A percentile compares a stretch with the other conserved stretches of the same genome.
Conservation (phyloP, 176 grass and related monocot species). For the Juncus effusus region DNA sequence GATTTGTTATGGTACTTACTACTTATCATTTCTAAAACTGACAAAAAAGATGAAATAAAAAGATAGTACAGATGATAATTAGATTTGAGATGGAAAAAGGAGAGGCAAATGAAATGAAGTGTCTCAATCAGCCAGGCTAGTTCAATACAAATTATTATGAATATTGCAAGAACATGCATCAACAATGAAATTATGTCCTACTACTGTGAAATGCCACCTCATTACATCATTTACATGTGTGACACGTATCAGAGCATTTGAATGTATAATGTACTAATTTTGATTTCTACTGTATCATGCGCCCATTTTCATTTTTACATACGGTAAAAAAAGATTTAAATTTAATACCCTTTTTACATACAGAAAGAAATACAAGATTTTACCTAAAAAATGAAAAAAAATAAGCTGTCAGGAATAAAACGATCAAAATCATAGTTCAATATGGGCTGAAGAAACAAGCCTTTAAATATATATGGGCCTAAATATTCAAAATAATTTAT, state of each 20-base stretch:
- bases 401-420: no score
- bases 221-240: background rate
- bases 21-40: slow-evolving; percentile 19
- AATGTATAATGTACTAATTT: no score
- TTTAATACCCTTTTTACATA: no score
- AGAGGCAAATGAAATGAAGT: slow-evolving; percentile 26
- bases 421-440: no score
- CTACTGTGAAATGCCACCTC: slow-evolving; percentile 25
- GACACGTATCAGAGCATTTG: background rate
- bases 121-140: slow-evolving; percentile 32
- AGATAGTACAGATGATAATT: background rate
- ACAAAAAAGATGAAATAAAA: slow-evolving; percentile 17
- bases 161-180: slow-evolving; percentile 26
- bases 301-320: no score
- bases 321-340: no score
- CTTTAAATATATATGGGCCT: no score
- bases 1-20: background rate
- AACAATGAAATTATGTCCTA: slow-evolving; percentile 24
- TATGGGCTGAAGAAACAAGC: no score
- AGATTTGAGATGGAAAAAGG: background rate
- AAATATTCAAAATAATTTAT: no score
- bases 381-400: no score
- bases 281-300: no score
- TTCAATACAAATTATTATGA: slow-evolving; percentile 6
- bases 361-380: no score